Conservation (phyloP, 768 basidiomycete species). For the Lactarius trivialis region DNA sequence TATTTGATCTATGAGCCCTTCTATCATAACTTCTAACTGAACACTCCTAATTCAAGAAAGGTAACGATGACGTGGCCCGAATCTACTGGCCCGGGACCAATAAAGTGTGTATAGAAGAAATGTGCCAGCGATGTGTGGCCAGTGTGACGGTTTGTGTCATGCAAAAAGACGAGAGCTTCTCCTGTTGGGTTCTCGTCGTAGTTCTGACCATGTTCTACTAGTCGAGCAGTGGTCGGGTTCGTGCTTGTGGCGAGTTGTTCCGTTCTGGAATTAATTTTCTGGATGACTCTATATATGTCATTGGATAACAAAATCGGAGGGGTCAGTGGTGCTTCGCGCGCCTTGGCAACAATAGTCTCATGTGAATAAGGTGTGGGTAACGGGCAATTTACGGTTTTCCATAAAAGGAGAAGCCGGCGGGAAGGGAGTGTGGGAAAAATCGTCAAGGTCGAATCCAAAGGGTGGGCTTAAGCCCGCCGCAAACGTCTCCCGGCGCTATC, state of each 20-base stretch:
- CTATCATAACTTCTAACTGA: neutral
- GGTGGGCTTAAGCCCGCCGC: conserved; percentile 17
- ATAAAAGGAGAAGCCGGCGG: conserved; percentile 21
- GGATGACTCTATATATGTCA: neutral
- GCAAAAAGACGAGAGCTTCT: neutral
- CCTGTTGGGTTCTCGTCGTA: neutral
- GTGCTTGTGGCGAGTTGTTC: neutral
- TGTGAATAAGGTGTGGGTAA: neutral
- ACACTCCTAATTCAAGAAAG: no score
- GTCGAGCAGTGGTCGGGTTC: neutral
- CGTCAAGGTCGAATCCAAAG: neutral
- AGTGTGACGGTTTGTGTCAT: neutral
- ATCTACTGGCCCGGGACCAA: neutral
- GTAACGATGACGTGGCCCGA: neutral
- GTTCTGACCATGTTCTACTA: neutral
- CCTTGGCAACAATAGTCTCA: neutral
- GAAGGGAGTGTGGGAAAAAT: conserved; percentile 5
- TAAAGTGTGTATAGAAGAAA: neutral
- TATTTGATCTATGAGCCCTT: no score
- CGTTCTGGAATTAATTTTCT: neutral
- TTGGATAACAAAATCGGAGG: neutral
- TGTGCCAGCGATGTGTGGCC: neutral
- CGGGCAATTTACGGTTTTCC: neutral
- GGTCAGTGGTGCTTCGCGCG: no score
- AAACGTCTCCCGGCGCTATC: conserved; percentile 19